Percentiles rank a stretch among this genome's conserved stretches.
phyloP scores from a whole-genome alignment of 2,329 filamentous ascomycete genomes.

The Volutella citrinella region DNA sequence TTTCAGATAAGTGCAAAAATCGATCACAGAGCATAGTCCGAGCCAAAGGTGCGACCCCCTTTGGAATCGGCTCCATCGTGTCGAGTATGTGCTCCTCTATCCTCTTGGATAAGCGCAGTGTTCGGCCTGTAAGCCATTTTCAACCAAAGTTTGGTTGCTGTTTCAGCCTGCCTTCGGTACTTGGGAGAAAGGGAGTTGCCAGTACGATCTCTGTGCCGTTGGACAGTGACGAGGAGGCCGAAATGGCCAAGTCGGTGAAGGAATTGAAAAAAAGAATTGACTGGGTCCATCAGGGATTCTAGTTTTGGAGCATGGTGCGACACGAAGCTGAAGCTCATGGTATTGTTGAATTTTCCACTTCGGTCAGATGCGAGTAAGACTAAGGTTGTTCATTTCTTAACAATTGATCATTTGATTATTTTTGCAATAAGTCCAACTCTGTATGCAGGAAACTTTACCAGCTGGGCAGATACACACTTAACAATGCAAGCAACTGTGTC shows the following conservation, averaged over 20 bases:
- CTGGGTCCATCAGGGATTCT: background rate
- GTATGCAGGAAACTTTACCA: no score
- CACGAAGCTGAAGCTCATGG: no score
- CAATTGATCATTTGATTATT: no score
- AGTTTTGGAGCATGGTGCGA: background rate
- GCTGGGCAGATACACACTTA: no score
- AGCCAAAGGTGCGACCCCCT: slow-evolving; percentile 49
- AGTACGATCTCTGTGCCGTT: slow-evolving; percentile 3
- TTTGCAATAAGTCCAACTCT: no score
- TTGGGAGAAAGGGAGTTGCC: slow-evolving; percentile 44
- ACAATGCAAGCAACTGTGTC: no score
- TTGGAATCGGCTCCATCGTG: slow-evolving; percentile 47
- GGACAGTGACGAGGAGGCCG: background rate
- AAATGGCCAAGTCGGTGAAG: slow-evolving; percentile 5
- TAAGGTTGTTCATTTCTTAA: no score
- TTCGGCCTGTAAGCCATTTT: slow-evolving; percentile 47
- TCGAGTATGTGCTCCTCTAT: slow-evolving; percentile 49
- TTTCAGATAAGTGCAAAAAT: slow-evolving; percentile 42
- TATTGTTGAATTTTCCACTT: no score
- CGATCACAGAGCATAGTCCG: slow-evolving; percentile 45
- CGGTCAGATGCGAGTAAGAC: no score
- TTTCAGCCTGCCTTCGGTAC: slow-evolving; percentile 46
- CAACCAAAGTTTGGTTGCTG: slow-evolving; percentile 45
- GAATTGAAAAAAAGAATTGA: slow-evolving; percentile 3
- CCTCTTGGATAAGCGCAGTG: slow-evolving; percentile 44